Conservation (phyloP, 768 basidiomycete species). For the Lanmaoa rubissima region DNA sequence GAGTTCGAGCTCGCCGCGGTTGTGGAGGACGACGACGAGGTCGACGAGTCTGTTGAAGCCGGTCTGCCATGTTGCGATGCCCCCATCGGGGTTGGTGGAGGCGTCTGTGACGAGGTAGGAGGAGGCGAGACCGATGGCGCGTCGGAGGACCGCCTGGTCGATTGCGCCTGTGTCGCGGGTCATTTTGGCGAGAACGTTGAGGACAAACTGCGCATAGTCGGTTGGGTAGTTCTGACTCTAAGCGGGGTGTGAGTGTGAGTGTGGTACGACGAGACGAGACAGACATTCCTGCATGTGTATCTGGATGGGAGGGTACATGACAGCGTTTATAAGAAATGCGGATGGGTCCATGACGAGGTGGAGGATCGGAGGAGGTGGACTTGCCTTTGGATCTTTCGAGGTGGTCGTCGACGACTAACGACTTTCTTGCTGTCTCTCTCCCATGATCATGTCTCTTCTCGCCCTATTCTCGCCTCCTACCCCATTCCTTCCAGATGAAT, state of each 20-base stretch:
- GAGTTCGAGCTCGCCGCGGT: conserved; percentile 64
- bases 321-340: conserved; percentile 12
- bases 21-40: conserved; percentile 68
- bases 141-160: conserved; percentile 61
- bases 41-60: conserved; percentile 73
- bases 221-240: conserved; percentile 44
- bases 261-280: not conserved
- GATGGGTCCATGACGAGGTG: conserved; percentile 26
- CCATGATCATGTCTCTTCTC: conserved; percentile 15
- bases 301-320: conserved; percentile 25
- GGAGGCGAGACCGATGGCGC: conserved; percentile 66
- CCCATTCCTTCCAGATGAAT: conserved; percentile 41
- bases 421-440: too few relatives aligned
- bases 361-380: not conserved
- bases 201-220: conserved; percentile 60
- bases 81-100: conserved; percentile 56
- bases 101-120: conserved; percentile 79
- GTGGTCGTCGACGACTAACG: conserved; percentile 5
- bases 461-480: conserved; percentile 13
- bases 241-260: conserved; percentile 3
- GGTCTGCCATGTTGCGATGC: conserved; percentile 58
- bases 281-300: conserved; percentile 33
- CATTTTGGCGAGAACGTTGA: conserved; percentile 52
- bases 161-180: conserved; percentile 45
- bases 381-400: conserved; percentile 13